These are phyloP conservation scores for Rhodamnia argentea DNA, from an alignment of 345 rosid genomes.

Conservation along the genomic window DNA sequence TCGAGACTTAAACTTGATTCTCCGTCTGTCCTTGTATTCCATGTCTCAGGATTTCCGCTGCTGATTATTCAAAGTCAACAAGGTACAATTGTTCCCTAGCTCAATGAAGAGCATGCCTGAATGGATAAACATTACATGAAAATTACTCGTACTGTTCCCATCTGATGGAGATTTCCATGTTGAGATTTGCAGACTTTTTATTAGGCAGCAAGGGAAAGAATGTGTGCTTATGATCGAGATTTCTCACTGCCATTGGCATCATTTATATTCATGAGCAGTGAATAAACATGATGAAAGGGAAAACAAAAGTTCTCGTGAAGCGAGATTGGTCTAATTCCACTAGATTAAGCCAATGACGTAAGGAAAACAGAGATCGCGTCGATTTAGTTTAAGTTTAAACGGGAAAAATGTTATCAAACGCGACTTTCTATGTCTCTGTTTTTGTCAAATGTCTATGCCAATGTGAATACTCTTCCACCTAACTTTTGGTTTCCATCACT, in stretches of 20 bases:
- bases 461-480: not conserved
- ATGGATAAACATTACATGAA: not conserved
- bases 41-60: not conserved
- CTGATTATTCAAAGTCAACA: not conserved
- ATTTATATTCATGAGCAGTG: not conserved
- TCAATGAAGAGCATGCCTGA: not conserved
- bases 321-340: not conserved
- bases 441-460: not conserved
- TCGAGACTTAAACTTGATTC: not conserved
- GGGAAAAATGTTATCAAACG: not conserved
- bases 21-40: not conserved
- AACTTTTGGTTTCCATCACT: not conserved
- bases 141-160: not conserved
- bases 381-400: not conserved
- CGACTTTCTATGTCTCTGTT: not conserved
- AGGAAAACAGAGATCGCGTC: not conserved
- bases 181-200: not conserved
- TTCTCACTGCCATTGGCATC: not conserved
- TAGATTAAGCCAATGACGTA: not conserved
- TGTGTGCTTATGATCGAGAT: not conserved
- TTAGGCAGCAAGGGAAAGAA: not conserved
- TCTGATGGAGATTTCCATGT: not conserved
- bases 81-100: not conserved
- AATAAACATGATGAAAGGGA: too few relatives aligned
- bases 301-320: not conserved